Base-by-base conservation (phyloP, 176 grass and related monocot species). In the Cenchrus americanus region DNA sequence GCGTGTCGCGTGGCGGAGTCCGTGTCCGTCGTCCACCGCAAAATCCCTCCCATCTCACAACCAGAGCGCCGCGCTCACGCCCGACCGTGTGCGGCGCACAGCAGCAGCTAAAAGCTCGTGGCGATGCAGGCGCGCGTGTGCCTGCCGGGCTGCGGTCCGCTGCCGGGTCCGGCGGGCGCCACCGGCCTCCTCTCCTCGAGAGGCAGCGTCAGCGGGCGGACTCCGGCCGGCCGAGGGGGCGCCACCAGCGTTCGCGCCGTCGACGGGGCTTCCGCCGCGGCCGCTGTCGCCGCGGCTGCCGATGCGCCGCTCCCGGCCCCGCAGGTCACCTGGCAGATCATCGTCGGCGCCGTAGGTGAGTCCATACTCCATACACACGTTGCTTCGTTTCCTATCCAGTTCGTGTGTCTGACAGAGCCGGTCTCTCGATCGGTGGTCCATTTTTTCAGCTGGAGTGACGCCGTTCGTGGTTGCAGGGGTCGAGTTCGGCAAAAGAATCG, bases 401-500 rank as follows among this genome's bases (percentile, higher is more conserved):
- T 26, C 54, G 6, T 30, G 34, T 14, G 47, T 23, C 10, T 77
- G 64, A 89, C 42, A 59, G 34, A 51, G 2, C 6, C 50, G 30
- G 68, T 60, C 21, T 67, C 6, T 75, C 47, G 43, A 44, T 44
- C 43, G 43, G 24, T 1, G 41, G 3, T 90, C 14, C 3, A 4
- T 37, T 49, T 18, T 32, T 58, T 80, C 91, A 98, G 96, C 91
- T 92, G 96, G 96, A 84, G 79, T 75, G 54, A 90, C 87, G 66
- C 96, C 96, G 10, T 98, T 98, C 73, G 76, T 89, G 8, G 85
- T 98, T 17, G 96, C 93, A 54, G 93, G 93, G 17, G 71, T 98
- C 49, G 96, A 95, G 83, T 98, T 98, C 75, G 3, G 96, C 85
- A 95, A 98, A 75, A 89, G 93, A 77, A 98, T 98, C 73, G 96